These are phyloP conservation scores for Neurospora hispaniola DNA, from an alignment of 495 filamentous ascomycete genomes.

Conservation along the genomic window DNA sequence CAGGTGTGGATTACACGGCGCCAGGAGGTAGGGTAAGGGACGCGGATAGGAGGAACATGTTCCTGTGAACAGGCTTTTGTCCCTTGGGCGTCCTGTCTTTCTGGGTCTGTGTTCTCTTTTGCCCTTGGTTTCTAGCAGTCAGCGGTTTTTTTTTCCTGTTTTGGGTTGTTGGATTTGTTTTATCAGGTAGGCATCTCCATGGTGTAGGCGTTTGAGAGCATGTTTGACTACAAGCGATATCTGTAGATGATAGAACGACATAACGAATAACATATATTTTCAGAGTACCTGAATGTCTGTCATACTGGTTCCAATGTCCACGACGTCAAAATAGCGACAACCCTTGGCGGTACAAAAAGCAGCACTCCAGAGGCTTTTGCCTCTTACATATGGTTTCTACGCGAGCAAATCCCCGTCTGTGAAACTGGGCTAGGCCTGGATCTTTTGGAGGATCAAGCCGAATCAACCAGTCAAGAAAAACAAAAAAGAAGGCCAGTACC, in stretches of 20 bases:
- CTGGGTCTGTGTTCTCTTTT: neutral
- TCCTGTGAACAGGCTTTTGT: constrained; percentile 10
- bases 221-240: neutral
- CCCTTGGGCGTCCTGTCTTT: neutral
- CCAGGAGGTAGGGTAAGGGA: constrained; percentile 18
- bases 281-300: neutral
- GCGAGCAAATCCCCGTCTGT: neutral
- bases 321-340: no score
- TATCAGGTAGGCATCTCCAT: neutral
- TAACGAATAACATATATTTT: neutral
- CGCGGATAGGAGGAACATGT: constrained; percentile 21
- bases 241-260: neutral
- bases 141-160: neutral
- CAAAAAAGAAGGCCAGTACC: neutral
- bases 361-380: neutral
- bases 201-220: neutral
- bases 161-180: neutral
- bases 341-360: no score
- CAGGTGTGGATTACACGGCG: constrained; percentile 24
- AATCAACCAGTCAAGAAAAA: no score
- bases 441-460: neutral
- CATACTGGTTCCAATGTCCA: no score
- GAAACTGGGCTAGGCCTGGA: neutral
- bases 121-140: neutral
- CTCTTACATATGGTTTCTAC: neutral